Evolutionary conservation across 768 basidiomycete species (phyloP).

Genomic region (Trichaptum fuscoviolaceum): DNA sequence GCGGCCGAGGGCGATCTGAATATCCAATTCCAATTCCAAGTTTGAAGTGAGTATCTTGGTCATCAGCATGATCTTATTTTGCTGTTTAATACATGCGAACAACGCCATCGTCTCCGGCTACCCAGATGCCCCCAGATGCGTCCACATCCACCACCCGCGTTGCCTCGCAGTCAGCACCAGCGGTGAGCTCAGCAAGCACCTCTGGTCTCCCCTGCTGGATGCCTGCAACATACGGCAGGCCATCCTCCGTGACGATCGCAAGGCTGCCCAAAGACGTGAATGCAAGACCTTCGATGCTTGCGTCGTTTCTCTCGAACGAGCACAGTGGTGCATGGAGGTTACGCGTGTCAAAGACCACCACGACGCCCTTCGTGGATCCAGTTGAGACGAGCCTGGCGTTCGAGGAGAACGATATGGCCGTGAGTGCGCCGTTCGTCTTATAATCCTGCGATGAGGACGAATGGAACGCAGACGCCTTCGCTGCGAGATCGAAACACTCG

Average conservation of each 20-base stretch:
- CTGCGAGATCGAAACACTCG: slow-evolving; percentile 49
- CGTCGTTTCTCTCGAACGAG: slow-evolving; percentile 38
- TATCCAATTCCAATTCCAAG: too few relatives aligned
- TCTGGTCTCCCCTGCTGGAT: slow-evolving; percentile 31
- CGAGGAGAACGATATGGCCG: slow-evolving; percentile 41
- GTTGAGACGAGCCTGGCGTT: slow-evolving; percentile 45
- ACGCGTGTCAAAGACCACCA: slow-evolving; percentile 53
- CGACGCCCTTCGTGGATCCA: slow-evolving; percentile 50
- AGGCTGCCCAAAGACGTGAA: slow-evolving; percentile 31
- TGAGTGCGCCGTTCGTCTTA: slow-evolving; percentile 29
- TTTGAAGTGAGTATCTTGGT: too few relatives aligned
- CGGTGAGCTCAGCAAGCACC: slow-evolving; percentile 40
- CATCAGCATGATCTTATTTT: too few relatives aligned
- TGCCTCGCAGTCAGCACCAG: slow-evolving; percentile 58
- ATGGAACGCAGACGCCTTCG: slow-evolving; percentile 25
- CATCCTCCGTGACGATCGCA: slow-evolving; percentile 51
- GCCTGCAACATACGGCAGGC: slow-evolving; percentile 50
- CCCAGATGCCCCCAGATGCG: slow-evolving; percentile 41
- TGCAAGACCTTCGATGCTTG: slow-evolving; percentile 44
- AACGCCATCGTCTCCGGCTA: slow-evolving; percentile 58
- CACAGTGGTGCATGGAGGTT: slow-evolving; percentile 34
- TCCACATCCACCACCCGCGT: slow-evolving; percentile 39
- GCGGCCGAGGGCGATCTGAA: too few relatives aligned
- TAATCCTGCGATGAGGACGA: slow-evolving; percentile 17
- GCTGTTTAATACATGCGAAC: slow-evolving; percentile 41